Evolutionary conservation across 1,284 basidiomycete species (phyloP), one percentile per base, ranked within the genome.

Genomic region (Ganoderma sp.): DNA sequence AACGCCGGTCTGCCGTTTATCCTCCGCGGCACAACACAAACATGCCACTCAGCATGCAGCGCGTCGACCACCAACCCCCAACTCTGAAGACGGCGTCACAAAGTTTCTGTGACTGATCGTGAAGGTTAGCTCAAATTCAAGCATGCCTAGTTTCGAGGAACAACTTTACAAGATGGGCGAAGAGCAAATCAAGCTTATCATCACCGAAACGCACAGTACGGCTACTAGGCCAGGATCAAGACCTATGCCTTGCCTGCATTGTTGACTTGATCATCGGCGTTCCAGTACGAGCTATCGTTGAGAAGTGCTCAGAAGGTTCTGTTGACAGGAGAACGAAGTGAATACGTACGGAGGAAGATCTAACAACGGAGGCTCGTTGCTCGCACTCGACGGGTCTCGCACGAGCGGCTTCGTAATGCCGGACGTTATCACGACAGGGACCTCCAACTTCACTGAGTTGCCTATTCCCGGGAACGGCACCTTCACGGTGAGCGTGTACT

Each of bases 381-480:
- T 56, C 54, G 32, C 25, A 34, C 15, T 34, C 25, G 54, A 17
- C 54, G 25, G 54, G 15, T 56, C 54, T 17, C 17, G 54, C 15
- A 6, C 17, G 32, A 56, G 54, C 28, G 69, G 65, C 7, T 56
- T 34, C n/a, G 65, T 61, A 57, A 71, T 56, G 1, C 69, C 69
- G 0, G 69, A 68, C 15, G 56, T 61, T 10, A 71, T 41, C 3
- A 15, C 34, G 2, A 68, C 48, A 1, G 69, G 69, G 25, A 68
- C 14, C 9, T 41, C 52, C 5, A 67, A n/a, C 42, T 41, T 42
- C 22, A 71, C 58, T 15, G 66, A 54, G 59, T 71, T 71, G 2
- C 67, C 65, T 7, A 71, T 61, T 10, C 67, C 69, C 3, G 64
- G 59, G 56, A 71, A 66, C n/a, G 69, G 69, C 39, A 71, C 67